Evolutionary conservation across 2,329 filamentous ascomycete genomes (phyloP).

Genomic region (Clonostachys byssicola): DNA sequence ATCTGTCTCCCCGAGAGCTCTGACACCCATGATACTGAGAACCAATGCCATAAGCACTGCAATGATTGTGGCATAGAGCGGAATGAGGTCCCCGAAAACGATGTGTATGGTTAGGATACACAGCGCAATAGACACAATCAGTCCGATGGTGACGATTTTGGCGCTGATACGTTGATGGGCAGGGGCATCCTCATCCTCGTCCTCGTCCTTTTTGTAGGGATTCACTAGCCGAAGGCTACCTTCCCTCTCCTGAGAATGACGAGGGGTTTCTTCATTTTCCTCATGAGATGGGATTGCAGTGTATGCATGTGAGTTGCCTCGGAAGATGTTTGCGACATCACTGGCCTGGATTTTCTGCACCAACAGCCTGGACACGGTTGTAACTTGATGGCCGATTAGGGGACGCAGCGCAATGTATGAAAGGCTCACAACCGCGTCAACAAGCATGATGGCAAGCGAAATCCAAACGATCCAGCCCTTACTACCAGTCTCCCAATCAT

Average conservation of each 20-base stretch:
- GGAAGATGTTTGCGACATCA: background rate
- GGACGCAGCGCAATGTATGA: constrained; percentile 71
- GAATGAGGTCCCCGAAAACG: constrained; percentile 79
- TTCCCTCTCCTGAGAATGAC: constrained; percentile 1
- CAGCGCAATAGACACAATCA: constrained; percentile 71
- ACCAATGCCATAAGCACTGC: constrained; percentile 83
- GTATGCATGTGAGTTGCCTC: constrained; percentile 3
- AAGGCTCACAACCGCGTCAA: constrained; percentile 85
- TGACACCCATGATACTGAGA: constrained; percentile 69
- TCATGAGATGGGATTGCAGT: constrained; percentile 5
- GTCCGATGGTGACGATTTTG: constrained; percentile 67
- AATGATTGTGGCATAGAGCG: constrained; percentile 68
- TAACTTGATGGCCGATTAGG: constrained; percentile 22
- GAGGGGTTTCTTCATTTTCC: background rate
- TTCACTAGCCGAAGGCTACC: background rate
- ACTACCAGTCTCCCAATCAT: constrained; percentile 87
- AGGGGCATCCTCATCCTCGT: constrained; percentile 69
- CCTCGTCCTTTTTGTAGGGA: constrained; percentile 1
- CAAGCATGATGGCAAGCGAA: constrained; percentile 93
- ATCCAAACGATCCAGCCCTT: constrained; percentile 99
- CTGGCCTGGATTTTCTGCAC: background rate
- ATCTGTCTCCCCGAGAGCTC: constrained; percentile 76
- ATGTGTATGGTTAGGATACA: constrained; percentile 79
- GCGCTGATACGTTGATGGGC: constrained; percentile 75
- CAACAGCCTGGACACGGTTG: constrained; percentile 13